phyloP scores from a whole-genome alignment of 768 basidiomycete genomes.

The Saitozyma sp. region DNA sequence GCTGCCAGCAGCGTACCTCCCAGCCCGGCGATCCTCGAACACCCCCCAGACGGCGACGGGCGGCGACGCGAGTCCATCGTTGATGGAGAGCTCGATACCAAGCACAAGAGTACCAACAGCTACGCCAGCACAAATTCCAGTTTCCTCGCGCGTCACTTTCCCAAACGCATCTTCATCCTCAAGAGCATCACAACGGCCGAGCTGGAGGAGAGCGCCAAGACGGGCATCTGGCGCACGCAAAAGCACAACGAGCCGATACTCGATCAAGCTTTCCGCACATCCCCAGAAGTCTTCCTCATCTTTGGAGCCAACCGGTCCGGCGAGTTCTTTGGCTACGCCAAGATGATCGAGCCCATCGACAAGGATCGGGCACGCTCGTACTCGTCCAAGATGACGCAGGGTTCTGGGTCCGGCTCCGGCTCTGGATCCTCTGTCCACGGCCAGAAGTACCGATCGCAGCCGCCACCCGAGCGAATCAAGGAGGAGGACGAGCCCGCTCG shows the following conservation, averaged over 20 bases:
- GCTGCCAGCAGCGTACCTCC: slow-evolving; percentile 15
- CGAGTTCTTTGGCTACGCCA: slow-evolving; percentile 90
- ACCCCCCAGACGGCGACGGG: slow-evolving; percentile 46
- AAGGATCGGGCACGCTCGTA: slow-evolving; percentile 19
- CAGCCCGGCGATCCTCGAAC: slow-evolving; percentile 28
- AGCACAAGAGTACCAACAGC: slow-evolving; percentile 66
- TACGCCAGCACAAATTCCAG: slow-evolving; percentile 81
- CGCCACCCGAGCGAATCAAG: slow-evolving; percentile 13
- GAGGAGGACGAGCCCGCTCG: slow-evolving; percentile 21
- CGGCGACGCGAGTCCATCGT: slow-evolving; percentile 33
- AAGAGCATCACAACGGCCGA: slow-evolving; percentile 82
- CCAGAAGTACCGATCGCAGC: too few relatives aligned
- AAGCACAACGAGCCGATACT: slow-evolving; percentile 85
- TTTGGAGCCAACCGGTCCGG: slow-evolving; percentile 93
- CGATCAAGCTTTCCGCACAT: slow-evolving; percentile 90
- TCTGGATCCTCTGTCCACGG: too few relatives aligned
- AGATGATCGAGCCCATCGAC: slow-evolving; percentile 57
- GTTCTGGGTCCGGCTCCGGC: background rate
- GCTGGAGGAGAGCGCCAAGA: slow-evolving; percentile 74
- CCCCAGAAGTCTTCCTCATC: slow-evolving; percentile 80
- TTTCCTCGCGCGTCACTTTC: slow-evolving; percentile 72
- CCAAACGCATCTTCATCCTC: slow-evolving; percentile 86
- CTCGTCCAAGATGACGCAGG: background rate
- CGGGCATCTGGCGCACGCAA: slow-evolving; percentile 88
- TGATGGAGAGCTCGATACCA: slow-evolving; percentile 10